Conservation (phyloP, 768 basidiomycete genomes). For the Suillus americanus region DNA sequence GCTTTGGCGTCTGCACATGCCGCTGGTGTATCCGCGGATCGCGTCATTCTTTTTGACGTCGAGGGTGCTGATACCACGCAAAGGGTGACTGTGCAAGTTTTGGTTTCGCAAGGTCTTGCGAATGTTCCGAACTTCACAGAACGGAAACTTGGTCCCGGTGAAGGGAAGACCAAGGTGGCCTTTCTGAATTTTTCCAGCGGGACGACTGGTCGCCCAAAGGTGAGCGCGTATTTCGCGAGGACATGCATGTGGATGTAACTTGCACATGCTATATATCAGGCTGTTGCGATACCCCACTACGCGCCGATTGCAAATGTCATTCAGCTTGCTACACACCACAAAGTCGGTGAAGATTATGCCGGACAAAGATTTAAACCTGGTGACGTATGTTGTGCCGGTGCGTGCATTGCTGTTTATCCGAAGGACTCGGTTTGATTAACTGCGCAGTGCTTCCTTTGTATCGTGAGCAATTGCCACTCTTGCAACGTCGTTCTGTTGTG, state of each 20-base stretch:
- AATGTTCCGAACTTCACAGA: constrained; percentile 44
- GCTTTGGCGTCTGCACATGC: constrained; percentile 45
- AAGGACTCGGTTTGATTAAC: not conserved
- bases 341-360: constrained; percentile 44
- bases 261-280: constrained; percentile 31
- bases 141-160: constrained; percentile 50
- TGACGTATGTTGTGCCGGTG: constrained; percentile 61
- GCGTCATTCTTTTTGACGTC: constrained; percentile 42
- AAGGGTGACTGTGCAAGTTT: constrained; percentile 40
- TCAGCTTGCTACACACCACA: constrained; percentile 55
- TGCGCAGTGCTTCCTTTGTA: constrained; percentile 58
- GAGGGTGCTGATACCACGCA: constrained; percentile 11
- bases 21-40: constrained; percentile 41
- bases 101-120: constrained; percentile 50
- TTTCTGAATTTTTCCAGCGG: constrained; percentile 74
- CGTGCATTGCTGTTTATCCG: constrained; percentile 9
- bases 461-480: constrained; percentile 39
- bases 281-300: constrained; percentile 62
- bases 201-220: constrained; percentile 77
- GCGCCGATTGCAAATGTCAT: constrained; percentile 62
- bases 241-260: not conserved
- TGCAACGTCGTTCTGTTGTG: not conserved
- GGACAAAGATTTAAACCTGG: constrained; percentile 57
- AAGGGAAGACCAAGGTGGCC: constrained; percentile 68
- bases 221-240: constrained; percentile 16